Base-by-base conservation (phyloP, 495 filamentous ascomycete genomes). In the Mycothermus thermophilus region DNA sequence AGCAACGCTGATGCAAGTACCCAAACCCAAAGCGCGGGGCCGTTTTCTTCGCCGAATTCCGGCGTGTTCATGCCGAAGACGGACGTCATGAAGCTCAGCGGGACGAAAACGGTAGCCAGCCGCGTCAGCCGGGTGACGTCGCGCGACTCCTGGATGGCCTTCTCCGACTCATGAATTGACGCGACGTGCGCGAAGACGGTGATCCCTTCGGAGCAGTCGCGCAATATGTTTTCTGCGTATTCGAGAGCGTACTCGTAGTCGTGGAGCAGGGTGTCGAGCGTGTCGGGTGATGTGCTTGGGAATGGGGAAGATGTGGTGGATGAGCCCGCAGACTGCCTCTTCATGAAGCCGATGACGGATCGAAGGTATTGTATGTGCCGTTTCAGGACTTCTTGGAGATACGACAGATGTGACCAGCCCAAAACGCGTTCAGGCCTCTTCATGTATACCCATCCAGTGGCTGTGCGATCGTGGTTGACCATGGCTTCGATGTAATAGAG, bases 31-130 rank as follows among this genome's bases (percentile, higher is more conserved):
- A 27, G 5, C 4, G 26, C 7, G 3, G 15, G 24, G 7, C 25
- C 16, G 20, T 22, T 13, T 3, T 29, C 36, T 1, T 31, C 20
- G 10, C 5, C 11, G 11, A 31, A 5, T 42, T 53, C 37, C 7
- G 29, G 42, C 17, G 63, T 48, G 35, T 64, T 60, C 60, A 64
- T 62, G 10, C 60, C 54, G 16, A 58, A 61, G 21, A 57, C 36
- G 12, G 44, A 44, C 0, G 51, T 30, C 21, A 50, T 43, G 34
- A 57, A 50, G 0, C 48, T 50, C 3, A 57, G 28, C 4, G 53
- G 50, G 5, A 57, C 39, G 42, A 41, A 43, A 11, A 47, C 21
- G 10, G 39, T 34, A 9, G 57, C 55, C 1, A 60, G 40, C 12
- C 40, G n/a, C 4, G 56, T 58, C 37, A 60, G 30, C 38, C 45